phyloP scores from a whole-genome alignment of 2,329 filamentous ascomycete genomes.

The Arthrobotrys musiformis region DNA sequence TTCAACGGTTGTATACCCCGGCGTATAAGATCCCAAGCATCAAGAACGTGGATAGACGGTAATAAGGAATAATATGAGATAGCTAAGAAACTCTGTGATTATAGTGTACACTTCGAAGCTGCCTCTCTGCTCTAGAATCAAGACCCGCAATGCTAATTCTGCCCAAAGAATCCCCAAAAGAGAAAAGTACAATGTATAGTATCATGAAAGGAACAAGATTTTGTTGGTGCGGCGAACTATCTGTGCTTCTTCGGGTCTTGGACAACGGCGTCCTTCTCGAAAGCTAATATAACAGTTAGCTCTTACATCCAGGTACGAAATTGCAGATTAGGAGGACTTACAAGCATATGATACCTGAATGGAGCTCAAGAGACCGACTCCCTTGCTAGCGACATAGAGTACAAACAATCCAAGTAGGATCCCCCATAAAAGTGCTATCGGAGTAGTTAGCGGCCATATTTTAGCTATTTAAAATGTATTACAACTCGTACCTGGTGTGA shows the following conservation, averaged over 20 bases:
- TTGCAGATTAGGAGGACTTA: not conserved
- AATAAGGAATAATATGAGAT: constrained; percentile 13
- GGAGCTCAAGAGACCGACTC: constrained; percentile 28
- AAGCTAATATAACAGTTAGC: constrained; percentile 23
- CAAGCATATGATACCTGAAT: constrained; percentile 52
- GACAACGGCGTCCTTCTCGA: constrained; percentile 69
- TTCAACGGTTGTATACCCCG: not conserved
- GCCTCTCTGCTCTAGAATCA: constrained; percentile 35
- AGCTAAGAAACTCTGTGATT: constrained; percentile 23
- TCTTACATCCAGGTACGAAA: not conserved
- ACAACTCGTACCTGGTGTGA: constrained; percentile 88
- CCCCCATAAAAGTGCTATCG: constrained; percentile 18
- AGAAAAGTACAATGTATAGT: constrained; percentile 7
- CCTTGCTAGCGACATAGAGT: constrained; percentile 20
- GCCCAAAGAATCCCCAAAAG: constrained; percentile 25
- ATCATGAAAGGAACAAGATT: not conserved
- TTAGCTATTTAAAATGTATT: not conserved
- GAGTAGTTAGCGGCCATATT: not conserved
- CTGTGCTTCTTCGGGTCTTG: constrained; percentile 41
- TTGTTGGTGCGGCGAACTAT: not conserved
- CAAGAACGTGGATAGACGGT: constrained; percentile 1
- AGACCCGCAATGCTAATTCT: constrained; percentile 35
- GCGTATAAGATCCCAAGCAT: constrained; percentile 5
- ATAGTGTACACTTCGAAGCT: constrained; percentile 37
- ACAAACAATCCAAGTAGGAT: constrained; percentile 20